Evolutionary conservation across 164 flowering plant species (phyloP), one percentile per base, ranked within the genome.

Genomic region (Stephania cephalantha): DNA sequence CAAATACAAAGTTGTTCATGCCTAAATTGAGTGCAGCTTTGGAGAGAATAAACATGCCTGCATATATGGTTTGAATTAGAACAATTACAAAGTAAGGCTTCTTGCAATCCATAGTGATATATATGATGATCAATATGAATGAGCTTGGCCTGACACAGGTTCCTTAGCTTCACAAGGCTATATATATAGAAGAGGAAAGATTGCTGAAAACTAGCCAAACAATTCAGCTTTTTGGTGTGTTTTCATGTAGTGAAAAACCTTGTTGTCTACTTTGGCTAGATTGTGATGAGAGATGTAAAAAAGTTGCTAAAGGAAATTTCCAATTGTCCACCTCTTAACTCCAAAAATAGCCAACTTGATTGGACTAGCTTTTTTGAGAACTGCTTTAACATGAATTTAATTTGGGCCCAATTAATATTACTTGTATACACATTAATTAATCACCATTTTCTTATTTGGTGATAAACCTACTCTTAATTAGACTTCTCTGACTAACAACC

Each of bases 1-100:
- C 67, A 44, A 80, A 80, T 46, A 80, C 75, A 7, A 42, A 73
- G 71, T 44, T 50, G 70, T 71, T 80, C 82, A 80, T 80, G 15
- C 82, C 82, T 1, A 18, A 20, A 58, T 74, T 55, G 4, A 80
- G 46, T n/a, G 79, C 82, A 69, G 77, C 79, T 58, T 80, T 80
- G 13, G 79, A 76, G 58, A 80, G 69, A 25, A 80, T 29, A 68
- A 61, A 46, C 82, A 80, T 77, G 74, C 82, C 82, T 10, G 79
- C 77, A 66, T 80, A 80, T 65, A 80, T 70, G n/a, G 71, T n/a
- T 76, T 80, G 79, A 13, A 80, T 73, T 29, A 76, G 70, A n/a
- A 53, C 42, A 18, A 58, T 66, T 22, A 64, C 69, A 44, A 79
- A 46, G 66, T 79, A 76, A 73, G 82, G 76, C 46, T 79, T 75